Evolutionary conservation across 495 filamentous ascomycete genomes (phyloP).

Genomic region (Podospora didyma): DNA sequence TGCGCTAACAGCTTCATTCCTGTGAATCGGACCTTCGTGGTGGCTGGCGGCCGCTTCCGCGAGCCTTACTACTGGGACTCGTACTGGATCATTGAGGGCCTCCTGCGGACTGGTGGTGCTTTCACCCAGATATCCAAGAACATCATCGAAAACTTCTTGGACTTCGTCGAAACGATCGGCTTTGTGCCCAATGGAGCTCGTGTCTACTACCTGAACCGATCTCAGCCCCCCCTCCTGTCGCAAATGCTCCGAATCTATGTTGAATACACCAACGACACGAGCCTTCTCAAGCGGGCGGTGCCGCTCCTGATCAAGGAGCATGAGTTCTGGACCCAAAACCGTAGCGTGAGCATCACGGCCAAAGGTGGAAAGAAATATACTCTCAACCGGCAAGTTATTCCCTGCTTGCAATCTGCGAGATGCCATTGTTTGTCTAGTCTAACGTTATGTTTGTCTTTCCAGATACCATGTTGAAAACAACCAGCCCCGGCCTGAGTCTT

Average conservation of each 20-base stretch:
- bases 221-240: conserved; percentile 46
- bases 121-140: conserved; percentile 45
- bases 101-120: conserved; percentile 45
- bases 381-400: conserved; percentile 35
- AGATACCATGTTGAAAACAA: conserved; percentile 46
- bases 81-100: conserved; percentile 49
- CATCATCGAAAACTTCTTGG: conserved; percentile 50
- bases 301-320: conserved; percentile 47
- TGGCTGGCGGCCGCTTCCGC: conserved; percentile 48
- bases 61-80: conserved; percentile 53
- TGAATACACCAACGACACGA: conserved; percentile 48
- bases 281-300: conserved; percentile 40
- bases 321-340: conserved; percentile 43
- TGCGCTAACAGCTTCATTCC: conserved; percentile 49
- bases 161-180: conserved; percentile 46
- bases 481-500: conserved; percentile 48
- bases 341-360: conserved; percentile 32
- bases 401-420: neutral
- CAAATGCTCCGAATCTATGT: conserved; percentile 47
- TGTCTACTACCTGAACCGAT: conserved; percentile 46
- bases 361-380: conserved; percentile 31
- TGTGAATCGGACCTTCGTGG: conserved; percentile 49
- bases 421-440: neutral
- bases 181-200: conserved; percentile 49
- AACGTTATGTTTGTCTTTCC: neutral